Base-by-base conservation (phyloP, 2,329 filamentous ascomycete species). In the Emergomyces pasteurianus region DNA sequence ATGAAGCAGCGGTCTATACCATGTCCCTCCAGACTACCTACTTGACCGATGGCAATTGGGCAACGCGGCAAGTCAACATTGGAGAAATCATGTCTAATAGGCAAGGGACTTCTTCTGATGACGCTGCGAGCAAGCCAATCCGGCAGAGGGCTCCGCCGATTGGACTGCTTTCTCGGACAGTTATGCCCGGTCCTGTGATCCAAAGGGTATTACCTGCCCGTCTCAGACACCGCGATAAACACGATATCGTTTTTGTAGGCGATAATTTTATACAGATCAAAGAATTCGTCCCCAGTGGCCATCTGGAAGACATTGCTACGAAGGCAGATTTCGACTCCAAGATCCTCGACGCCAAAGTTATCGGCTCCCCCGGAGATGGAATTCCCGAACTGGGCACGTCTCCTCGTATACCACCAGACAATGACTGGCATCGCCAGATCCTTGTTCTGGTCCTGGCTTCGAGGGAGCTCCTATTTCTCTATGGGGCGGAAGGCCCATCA, bases 161-260 rank as follows among this genome's bases (percentile, higher is more conserved):
- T 62, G 94, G 90, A 3, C 70, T 97, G 38, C 79, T 97, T 53
- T 90, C 90, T 0, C 86, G 83, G 68, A 96, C 92, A 0, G 72
- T 95, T 36, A 78, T 92, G 58, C 82, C 86, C 59, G 95, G 89
- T 64, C 88, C 92, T 1, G 78, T 88, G 42, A 81, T 87, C 60
- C 86, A 87, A 69, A 88, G 83, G 78, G 87, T 96, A 50, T 77
- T 96, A 16, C 89, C 91, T 14, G 89, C 86, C n/a, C 84, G 86
- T 62, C 78, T 97, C 62, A 83, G 92, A 61, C 86, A 86, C 60
- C 79, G 80, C 58, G 74, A 80, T 50, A 79, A 85, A 63, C 91
- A 94, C 66, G 92, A 97, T 75, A 84, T 96, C 64, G 86, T 92
- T 43, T 90, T 96, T 67, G 81, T 99, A 61, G 89, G 91, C 59